Percentiles rank a stretch among this genome's conserved stretches.
Conservation (phyloP, 2,329 filamentous ascomycete species). For the Chalaropsis thielavioides region DNA sequence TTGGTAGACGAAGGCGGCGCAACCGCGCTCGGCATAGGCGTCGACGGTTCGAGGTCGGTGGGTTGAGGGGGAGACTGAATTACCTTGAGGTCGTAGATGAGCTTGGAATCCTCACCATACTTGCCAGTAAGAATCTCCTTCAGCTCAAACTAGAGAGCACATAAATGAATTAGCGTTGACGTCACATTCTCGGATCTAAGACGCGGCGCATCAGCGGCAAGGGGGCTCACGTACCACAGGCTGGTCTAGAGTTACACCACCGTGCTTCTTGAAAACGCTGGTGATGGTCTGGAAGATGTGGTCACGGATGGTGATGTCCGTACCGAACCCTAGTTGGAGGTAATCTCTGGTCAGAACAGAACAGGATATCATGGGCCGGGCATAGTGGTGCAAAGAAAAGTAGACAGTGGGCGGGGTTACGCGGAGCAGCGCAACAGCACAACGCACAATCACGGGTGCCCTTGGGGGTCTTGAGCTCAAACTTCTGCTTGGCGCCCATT, state of each 20-base stretch:
- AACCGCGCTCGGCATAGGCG: not conserved
- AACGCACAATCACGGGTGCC: constrained; percentile 67
- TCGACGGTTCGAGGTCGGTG: not conserved
- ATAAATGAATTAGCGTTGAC: not conserved
- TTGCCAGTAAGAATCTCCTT: constrained; percentile 78
- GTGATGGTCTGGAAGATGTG: constrained; percentile 65
- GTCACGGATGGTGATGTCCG: constrained; percentile 67
- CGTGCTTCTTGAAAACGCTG: constrained; percentile 70
- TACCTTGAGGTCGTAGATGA: constrained; percentile 57
- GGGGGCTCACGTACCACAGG: constrained; percentile 34
- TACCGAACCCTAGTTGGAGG: constrained; percentile 43
- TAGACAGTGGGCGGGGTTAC: not conserved
- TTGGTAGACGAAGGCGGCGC: constrained; percentile 19
- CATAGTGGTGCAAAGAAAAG: constrained; percentile 4
- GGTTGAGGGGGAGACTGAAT: not conserved
- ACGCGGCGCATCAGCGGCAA: not conserved
- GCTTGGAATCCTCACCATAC: constrained; percentile 83
- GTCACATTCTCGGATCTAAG: not conserved
- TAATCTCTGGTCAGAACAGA: constrained; percentile 2
- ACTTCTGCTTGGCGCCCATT: constrained; percentile 35
- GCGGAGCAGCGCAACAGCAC: not conserved
- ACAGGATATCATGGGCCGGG: not conserved
- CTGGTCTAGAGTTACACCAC: constrained; percentile 65
- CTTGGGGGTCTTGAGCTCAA: constrained; percentile 77
- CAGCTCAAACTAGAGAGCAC: constrained; percentile 49